Percentiles rank a stretch among this genome's conserved stretches.
These are phyloP conservation scores for Geosmithia putterillii DNA, from an alignment of 2,329 filamentous ascomycete species.

Conservation along the genomic window DNA sequence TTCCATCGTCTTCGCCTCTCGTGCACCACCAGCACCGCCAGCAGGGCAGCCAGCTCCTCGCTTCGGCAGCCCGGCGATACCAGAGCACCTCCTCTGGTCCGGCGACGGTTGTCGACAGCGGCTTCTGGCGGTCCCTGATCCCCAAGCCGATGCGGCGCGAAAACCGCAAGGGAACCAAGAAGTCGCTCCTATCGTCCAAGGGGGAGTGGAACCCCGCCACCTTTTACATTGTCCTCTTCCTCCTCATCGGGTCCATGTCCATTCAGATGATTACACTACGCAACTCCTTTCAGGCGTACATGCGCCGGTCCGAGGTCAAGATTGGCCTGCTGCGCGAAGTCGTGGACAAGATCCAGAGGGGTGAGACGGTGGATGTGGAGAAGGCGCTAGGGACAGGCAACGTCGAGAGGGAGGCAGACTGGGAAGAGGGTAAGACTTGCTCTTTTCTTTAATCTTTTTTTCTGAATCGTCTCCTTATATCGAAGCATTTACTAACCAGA, in stretches of 20 bases:
- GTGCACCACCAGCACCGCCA: background rate
- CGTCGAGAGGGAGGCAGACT: conserved; percentile 62
- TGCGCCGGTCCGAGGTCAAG: conserved; percentile 65
- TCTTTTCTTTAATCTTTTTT: background rate
- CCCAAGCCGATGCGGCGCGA: conserved; percentile 50
- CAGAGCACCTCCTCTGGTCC: conserved; percentile 12
- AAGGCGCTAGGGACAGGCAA: conserved; percentile 69
- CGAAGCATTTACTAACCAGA: conserved; percentile 2
- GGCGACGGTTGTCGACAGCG: conserved; percentile 40
- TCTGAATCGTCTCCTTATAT: background rate
- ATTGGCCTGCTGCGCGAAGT: conserved; percentile 67
- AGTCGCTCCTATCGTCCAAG: conserved; percentile 25
- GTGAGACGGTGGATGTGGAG: conserved; percentile 77
- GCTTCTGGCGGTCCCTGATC: conserved; percentile 59
- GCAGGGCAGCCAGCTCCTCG: background rate
- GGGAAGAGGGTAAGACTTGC: conserved; percentile 61
- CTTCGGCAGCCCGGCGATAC: background rate
- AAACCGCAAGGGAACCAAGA: conserved; percentile 18
- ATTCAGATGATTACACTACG: conserved; percentile 82
- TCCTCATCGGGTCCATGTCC: conserved; percentile 87
- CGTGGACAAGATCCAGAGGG: conserved; percentile 54
- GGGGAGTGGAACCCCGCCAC: conserved; percentile 66
- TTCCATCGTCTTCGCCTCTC: background rate
- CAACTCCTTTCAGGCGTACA: conserved; percentile 61
- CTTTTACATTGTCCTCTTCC: conserved; percentile 70